Evolutionary conservation across 1,284 basidiomycete species (phyloP), one percentile per base, ranked within the genome.

Genomic region (Rhodotorula sp.): DNA sequence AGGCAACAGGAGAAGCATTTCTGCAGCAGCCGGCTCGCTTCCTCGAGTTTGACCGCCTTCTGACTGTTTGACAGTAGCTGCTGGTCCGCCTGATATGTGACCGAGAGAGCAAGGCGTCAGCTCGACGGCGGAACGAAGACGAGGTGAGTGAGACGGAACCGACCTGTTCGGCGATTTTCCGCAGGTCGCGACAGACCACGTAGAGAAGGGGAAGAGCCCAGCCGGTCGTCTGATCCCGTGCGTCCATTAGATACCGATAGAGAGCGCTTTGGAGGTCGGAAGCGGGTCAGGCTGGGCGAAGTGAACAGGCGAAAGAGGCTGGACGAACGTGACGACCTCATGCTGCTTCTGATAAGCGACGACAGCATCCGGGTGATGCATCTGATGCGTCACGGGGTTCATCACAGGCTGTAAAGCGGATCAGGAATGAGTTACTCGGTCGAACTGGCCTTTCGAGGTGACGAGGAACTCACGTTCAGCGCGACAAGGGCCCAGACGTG

Each of bases 1-100:
- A 96, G 86, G 79, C 94, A 97, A 67, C 87, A 86, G 22, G 90
- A 88, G 81, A 99, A 98, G 9, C 92, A 94, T 78, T 94, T 97
- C 69, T 91, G 90, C 63, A 96, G 90, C 44, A 88, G 86, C 34
- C 94, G 84, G 0, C 94, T 92, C n/a, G 92, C 90, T 76, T 94
- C 92, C 77, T 98, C 94, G 84, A 94, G 88, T 70, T 86, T 88
- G 29, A 87, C 88, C 62, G 86, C 88, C 72, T 85, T 85, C 75
- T 86, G 84, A 4, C 65, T 59, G 19, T 51, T 54, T 27, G 27
- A 29, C 1, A 64, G 51, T 3, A 72, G 67, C 11, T 67, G 55
- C 9, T 55, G 44, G 53, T 72, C 70, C 20, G 72, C 72, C 72
- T 75, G 30, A 29, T 17, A 8, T 1, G n/a, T n/a, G n/a, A n/a